Percentiles rank a stretch among this genome's conserved stretches.
phyloP scores from a whole-genome alignment of 352 stramenopile genomes.

The Aphanomyces astaci region DNA sequence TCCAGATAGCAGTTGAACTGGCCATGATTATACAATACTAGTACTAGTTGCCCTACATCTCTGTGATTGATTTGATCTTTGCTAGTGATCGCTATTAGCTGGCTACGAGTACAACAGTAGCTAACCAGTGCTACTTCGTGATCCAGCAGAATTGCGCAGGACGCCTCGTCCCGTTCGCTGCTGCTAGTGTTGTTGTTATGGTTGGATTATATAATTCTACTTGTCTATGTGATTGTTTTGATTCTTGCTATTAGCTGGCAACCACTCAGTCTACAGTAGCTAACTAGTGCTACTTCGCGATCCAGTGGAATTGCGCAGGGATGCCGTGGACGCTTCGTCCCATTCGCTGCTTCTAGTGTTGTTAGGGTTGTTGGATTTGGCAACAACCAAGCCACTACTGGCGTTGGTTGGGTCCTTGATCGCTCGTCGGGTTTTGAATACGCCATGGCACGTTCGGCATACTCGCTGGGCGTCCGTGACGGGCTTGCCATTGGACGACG shows the following conservation, averaged over 20 bases:
- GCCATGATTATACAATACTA: background rate
- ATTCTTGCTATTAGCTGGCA: too few species aligned
- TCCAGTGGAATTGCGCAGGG: background rate
- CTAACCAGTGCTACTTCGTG: too few species aligned
- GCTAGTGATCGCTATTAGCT: too few species aligned
- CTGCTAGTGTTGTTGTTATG: too few species aligned
- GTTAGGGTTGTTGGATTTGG: too few species aligned
- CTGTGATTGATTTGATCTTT: background rate
- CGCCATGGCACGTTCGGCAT: constrained; percentile 70
- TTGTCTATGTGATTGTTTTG: too few species aligned
- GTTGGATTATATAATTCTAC: too few species aligned
- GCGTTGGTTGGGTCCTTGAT: constrained; percentile 80
- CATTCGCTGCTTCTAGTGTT: constrained; percentile 79
- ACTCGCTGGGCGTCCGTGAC: constrained; percentile 77
- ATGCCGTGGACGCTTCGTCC: constrained; percentile 45
- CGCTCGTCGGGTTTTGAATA: constrained; percentile 77
- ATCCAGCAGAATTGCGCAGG: too few species aligned
- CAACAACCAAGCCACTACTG: constrained; percentile 77
- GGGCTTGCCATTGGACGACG: constrained; percentile 49
- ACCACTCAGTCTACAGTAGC: background rate
- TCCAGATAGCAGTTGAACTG: background rate
- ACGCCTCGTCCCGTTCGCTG: too few species aligned
- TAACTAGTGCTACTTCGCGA: background rate
- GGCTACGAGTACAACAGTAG: too few species aligned
- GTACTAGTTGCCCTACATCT: too few species aligned